These are phyloP conservation scores for Dactylellina sp. DNA, from an alignment of 2,329 filamentous ascomycete species.

Conservation along the genomic window DNA sequence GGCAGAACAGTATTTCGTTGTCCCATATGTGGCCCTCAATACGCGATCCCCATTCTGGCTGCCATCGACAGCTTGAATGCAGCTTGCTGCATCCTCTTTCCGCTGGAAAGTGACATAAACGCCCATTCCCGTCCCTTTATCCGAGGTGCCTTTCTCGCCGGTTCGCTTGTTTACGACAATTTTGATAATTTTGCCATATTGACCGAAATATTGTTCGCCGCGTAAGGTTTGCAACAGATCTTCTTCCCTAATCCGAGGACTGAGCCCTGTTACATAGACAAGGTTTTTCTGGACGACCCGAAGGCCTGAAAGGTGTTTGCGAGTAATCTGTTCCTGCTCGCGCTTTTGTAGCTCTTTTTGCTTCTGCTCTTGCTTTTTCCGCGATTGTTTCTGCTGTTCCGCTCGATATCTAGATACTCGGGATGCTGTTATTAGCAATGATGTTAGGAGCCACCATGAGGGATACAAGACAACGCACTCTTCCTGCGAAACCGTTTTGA, in stretches of 20 bases:
- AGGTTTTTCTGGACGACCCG: slow-evolving; percentile 98
- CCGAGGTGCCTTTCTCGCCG: slow-evolving; percentile 70
- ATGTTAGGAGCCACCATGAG: too few relatives aligned
- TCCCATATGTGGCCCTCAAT: slow-evolving; percentile 81
- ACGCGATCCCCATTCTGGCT: slow-evolving; percentile 89
- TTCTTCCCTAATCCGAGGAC: slow-evolving; percentile 90
- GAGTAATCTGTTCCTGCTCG: slow-evolving; percentile 93
- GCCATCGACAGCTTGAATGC: slow-evolving; percentile 91
- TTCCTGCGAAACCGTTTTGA: slow-evolving; percentile 92
- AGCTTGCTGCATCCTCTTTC: slow-evolving; percentile 88
- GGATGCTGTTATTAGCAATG: slow-evolving; percentile 11
- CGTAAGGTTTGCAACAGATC: slow-evolving; percentile 89
- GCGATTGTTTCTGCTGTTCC: slow-evolving; percentile 75
- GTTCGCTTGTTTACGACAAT: slow-evolving; percentile 98
- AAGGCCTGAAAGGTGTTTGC: slow-evolving; percentile 94
- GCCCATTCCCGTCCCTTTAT: slow-evolving; percentile 68
- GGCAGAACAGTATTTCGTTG: slow-evolving; percentile 98
- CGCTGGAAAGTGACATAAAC: slow-evolving; percentile 98
- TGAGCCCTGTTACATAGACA: slow-evolving; percentile 95
- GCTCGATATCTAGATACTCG: slow-evolving; percentile 66
- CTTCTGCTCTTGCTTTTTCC: slow-evolving; percentile 86
- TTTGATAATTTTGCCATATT: slow-evolving; percentile 98
- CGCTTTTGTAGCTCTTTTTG: slow-evolving; percentile 97
- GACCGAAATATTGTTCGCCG: slow-evolving; percentile 92
- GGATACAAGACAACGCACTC: slow-evolving; percentile 73